A percentile compares a stretch with the other conserved stretches of the same genome.
These are phyloP conservation scores for Pontederia crassipes DNA, from an alignment of 176 grass and related monocot species.

Conservation along the genomic window DNA sequence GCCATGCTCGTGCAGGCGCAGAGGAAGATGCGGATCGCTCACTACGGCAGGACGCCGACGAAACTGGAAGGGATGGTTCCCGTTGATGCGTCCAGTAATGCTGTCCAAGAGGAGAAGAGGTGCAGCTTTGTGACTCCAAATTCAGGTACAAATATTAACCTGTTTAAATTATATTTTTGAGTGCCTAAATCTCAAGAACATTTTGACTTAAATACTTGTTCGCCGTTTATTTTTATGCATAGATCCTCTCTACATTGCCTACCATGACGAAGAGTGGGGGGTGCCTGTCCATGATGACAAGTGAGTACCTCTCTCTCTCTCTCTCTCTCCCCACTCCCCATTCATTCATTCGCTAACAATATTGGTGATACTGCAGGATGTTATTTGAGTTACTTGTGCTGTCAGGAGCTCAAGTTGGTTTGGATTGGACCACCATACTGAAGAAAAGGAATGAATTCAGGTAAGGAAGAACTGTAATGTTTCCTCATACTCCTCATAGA, in stretches of 20 bases:
- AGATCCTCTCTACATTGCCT: constrained; percentile 67
- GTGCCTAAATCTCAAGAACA: too few species aligned
- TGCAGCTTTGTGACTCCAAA: constrained; percentile 19
- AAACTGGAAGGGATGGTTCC: constrained; percentile 12
- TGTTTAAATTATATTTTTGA: too few species aligned
- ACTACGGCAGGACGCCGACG: constrained; percentile 14
- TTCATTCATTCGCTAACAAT: neutral
- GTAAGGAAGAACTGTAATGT: constrained; percentile 18
- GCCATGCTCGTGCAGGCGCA: constrained; percentile 15
- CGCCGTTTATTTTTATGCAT: neutral
- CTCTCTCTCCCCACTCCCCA: too few species aligned
- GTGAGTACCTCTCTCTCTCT: constrained; percentile 24
- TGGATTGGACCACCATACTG: constrained; percentile 82
- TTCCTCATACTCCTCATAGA: neutral
- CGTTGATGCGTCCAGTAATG: neutral
- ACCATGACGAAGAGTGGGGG: constrained; percentile 96
- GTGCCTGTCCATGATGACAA: constrained; percentile 69
- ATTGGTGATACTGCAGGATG: constrained; percentile 29
- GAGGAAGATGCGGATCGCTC: constrained; percentile 20
- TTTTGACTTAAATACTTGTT: neutral
- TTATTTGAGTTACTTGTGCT: constrained; percentile 83
- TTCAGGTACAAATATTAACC: neutral
- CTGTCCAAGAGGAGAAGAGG: constrained; percentile 11
- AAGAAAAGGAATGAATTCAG: constrained; percentile 80
- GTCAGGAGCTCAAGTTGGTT: constrained; percentile 76